Evolutionary conservation across 2,329 filamentous ascomycete species (phyloP).

Genomic region (Calonectria pteridis): DNA sequence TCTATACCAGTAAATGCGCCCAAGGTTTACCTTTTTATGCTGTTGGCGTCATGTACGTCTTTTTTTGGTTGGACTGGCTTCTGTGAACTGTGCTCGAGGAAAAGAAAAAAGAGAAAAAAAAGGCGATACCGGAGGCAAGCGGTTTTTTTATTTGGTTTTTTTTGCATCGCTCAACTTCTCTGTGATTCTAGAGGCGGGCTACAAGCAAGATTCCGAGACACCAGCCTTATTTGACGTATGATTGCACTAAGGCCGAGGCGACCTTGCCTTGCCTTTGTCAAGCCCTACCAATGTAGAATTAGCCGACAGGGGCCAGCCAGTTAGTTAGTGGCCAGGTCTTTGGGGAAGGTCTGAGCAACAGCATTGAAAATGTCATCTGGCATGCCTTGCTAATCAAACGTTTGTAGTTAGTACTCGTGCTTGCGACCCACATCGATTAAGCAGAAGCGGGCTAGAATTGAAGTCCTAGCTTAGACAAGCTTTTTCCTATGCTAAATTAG

Average conservation of each 20-base stretch:
- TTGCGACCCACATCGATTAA: neutral
- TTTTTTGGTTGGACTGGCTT: no score
- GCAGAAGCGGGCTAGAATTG: neutral
- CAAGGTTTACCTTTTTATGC: no score
- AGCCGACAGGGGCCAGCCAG: neutral
- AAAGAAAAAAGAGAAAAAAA: no score
- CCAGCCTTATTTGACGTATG: neutral
- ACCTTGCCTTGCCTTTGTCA: neutral
- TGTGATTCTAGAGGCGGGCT: no score
- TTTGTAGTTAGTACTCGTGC: neutral
- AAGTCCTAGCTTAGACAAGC: neutral
- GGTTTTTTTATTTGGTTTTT: no score
- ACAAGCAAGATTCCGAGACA: no score
- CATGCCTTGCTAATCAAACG: neutral
- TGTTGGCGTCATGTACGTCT: no score
- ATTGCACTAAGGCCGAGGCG: neutral
- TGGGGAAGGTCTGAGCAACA: neutral
- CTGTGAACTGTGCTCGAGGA: no score
- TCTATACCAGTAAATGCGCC: no score
- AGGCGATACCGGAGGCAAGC: no score
- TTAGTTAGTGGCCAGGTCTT: neutral
- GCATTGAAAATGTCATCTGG: neutral
- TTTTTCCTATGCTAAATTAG: neutral
- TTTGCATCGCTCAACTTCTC: no score
- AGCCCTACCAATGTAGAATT: neutral